Evolutionary conservation across 768 basidiomycete species (phyloP), one percentile per base, ranked within the genome.

Genomic region (Lyophyllum decastes): DNA sequence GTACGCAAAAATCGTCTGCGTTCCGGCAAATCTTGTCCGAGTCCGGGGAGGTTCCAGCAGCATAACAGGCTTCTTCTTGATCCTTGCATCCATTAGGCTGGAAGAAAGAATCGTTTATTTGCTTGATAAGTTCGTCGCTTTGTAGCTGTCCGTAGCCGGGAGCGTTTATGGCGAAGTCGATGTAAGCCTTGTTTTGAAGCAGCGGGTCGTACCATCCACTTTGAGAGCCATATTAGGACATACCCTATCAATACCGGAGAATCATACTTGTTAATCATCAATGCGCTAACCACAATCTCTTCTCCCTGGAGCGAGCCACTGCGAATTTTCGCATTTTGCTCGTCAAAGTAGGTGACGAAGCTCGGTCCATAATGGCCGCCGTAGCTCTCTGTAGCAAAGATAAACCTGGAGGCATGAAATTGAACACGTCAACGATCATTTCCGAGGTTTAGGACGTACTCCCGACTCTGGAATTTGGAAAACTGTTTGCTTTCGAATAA

Each of bases 171-270:
- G 85, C 83, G 55, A 88, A 89, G 33, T 76, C 76, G 55, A 88
- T 75, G 56, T 82, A 87, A 10, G 86, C 82, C 58, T 84, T 61
- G 61, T 83, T 82, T 61, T 88, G 87, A 41, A 87, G 76, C 27
- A 87, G 72, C 0, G 87, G 86, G 59, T 88, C 87, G 52, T 77
- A 82, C 85, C 85, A 87, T 38, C 85, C 86, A 60, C 87, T 88
- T 45, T 2, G 14, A 52, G 4, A 19, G 0, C 2, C 2, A 26
- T 27, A 3, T 51, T 14, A 51, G 56, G 24, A 34, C 47, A 1
- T 24, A 47, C 26, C 27, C 8, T 22, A 33, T 33, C 38, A 1
- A 44, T n/a, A n/a, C n/a, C n/a, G n/a, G 24, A 6, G 1, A 14
- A 43, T 1, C 72, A 56, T 54, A 80, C 85, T 86, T 86, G 68